Evolutionary conservation across 73 alveolate genomes (phyloP).

Genomic region (Paramecium sexaurelia): DNA sequence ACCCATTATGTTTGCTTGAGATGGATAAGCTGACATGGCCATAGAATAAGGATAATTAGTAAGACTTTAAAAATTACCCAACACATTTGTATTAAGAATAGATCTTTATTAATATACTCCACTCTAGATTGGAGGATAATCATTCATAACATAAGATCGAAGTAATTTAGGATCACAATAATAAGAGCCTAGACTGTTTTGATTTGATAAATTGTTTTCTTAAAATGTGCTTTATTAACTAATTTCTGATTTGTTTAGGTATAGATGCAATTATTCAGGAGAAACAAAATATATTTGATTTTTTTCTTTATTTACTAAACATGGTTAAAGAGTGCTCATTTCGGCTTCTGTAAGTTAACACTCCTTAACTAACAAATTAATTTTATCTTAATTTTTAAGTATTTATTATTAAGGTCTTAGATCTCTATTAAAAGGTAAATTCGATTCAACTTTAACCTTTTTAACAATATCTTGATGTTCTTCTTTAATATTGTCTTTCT

Average conservation of each 20-base stretch:
- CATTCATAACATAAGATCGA: background rate
- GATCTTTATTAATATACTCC: background rate
- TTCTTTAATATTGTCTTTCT: background rate
- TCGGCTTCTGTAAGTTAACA: background rate
- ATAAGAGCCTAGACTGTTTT: background rate
- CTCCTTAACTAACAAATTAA: background rate
- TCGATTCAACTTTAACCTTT: constrained; percentile 11
- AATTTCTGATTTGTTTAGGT: background rate
- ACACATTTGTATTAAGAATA: background rate
- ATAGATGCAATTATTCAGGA: background rate
- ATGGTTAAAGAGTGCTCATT: background rate
- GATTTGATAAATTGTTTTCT: background rate
- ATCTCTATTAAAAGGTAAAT: background rate
- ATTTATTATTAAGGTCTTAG: background rate
- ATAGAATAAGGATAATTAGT: background rate
- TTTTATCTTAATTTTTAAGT: background rate
- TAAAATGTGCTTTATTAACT: background rate
- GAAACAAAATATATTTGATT: background rate
- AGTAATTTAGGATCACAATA: constrained; percentile 7
- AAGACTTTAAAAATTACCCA: background rate
- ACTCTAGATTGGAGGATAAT: background rate
- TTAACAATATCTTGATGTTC: background rate
- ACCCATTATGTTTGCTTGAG: background rate
- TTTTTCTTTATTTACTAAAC: constrained; percentile 37
- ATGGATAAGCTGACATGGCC: background rate